Evolutionary conservation across 225 moss, liverwort and hornwort species (phyloP).

Genomic region (Bryoerythrophyllum caledonicum): DNA sequence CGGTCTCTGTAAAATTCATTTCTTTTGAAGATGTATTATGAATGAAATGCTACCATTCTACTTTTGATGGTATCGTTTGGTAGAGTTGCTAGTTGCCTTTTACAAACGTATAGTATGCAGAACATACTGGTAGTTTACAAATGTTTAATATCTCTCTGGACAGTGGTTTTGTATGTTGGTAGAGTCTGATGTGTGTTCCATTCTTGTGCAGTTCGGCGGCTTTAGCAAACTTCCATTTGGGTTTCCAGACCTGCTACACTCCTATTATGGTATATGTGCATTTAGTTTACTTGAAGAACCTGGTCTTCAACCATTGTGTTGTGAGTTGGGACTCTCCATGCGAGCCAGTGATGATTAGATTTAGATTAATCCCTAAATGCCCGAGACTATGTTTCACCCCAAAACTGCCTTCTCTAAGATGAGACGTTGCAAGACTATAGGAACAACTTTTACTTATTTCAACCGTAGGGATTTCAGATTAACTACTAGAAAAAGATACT

Average conservation of each 20-base stretch:
- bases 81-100: not conserved
- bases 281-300: conserved; percentile 82
- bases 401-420: too few relatives aligned
- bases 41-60: not conserved
- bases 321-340: conserved; percentile 78
- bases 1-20: not conserved
- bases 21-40: not conserved
- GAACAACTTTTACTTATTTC: too few relatives aligned
- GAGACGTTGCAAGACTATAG: too few relatives aligned
- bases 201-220: conserved; percentile 75
- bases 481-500: too few relatives aligned
- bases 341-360: conserved; percentile 47
- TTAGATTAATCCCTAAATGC: not conserved
- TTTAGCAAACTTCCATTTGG: conserved; percentile 73
- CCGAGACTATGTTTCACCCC: too few relatives aligned
- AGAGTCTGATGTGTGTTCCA: conserved; percentile 9
- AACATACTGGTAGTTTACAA: not conserved
- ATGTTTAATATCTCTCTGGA: not conserved
- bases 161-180: not conserved
- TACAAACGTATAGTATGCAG: not conserved
- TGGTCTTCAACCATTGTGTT: conserved; percentile 63
- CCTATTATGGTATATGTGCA: conserved; percentile 86
- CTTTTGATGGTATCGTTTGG: not conserved
- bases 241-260: conserved; percentile 82
- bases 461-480: too few relatives aligned